Percentiles rank a stretch among this genome's conserved stretches.
phyloP scores from a whole-genome alignment of 78 protist species.

The Monocercomonoides exilis region DNA sequence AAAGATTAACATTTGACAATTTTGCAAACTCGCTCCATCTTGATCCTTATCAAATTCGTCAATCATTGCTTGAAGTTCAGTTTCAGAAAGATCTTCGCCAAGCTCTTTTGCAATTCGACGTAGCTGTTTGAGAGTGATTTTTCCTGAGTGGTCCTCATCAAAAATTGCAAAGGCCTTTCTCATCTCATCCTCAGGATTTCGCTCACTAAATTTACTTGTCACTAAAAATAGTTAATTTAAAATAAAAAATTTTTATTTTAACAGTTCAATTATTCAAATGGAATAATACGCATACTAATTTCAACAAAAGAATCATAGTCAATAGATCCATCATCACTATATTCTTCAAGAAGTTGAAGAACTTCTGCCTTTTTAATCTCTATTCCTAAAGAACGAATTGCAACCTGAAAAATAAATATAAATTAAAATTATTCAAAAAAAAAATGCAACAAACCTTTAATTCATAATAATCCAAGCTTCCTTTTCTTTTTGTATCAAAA shows the following conservation, averaged over 20 bases:
- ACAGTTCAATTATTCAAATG: not conserved
- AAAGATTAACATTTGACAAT: too few relatives aligned
- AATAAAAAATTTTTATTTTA: too few relatives aligned
- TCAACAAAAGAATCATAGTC: conserved; percentile 13
- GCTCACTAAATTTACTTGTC: not conserved
- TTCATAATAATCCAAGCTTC: conserved; percentile 25
- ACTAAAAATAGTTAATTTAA: too few relatives aligned
- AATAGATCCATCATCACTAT: conserved; percentile 1
- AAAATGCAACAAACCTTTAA: conserved; percentile 12
- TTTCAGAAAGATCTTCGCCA: conserved; percentile 29
- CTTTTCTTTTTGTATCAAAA: conserved; percentile 23
- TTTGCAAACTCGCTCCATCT: conserved; percentile 32
- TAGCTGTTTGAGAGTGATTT: conserved; percentile 24
- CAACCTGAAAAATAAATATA: conserved; percentile 6
- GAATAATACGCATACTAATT: not conserved
- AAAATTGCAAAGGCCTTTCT: conserved; percentile 34
- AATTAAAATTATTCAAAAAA: not conserved
- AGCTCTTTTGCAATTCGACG: conserved; percentile 33
- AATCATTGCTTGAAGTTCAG: conserved; percentile 47
- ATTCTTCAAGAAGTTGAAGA: conserved; percentile 14
- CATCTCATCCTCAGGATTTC: conserved; percentile 34
- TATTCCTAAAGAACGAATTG: conserved; percentile 33
- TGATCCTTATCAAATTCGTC: conserved; percentile 46
- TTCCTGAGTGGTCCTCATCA: conserved; percentile 42
- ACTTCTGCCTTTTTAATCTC: conserved; percentile 28